Evolutionary conservation across 768 basidiomycete genomes (phyloP), one percentile per base, ranked within the genome.

Genomic region (Boletus edulis): DNA sequence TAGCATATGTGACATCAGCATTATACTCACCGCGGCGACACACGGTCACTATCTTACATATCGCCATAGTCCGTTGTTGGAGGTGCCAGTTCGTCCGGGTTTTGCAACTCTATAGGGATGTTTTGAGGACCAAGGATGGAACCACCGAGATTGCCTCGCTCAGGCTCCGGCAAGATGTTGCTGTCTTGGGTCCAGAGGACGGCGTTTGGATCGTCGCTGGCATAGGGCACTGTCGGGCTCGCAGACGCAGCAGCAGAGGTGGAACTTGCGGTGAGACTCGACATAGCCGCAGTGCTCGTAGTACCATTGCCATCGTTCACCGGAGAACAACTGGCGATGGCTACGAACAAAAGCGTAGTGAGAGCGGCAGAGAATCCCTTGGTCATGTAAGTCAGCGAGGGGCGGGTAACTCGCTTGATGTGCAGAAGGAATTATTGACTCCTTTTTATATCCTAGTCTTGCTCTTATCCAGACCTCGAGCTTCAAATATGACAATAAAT

Each of bases 61-160:
- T 64, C 63, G 4, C 85, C 85, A 39, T 73, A 62, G 62, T 88
- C 85, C 1, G 86, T 85, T 10, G 75, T 76, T 1, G 86, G 86
- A 17, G 83, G 81, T 8, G 81, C 80, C 0, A 86, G 53, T 5
- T 74, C 41, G 52, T 86, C 86, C 10, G 82, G 73, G 53, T 85
- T 85, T 67, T 85, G 75, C 32, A 76, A 62, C 47, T 81, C 80
- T 14, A 86, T 14, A 17, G 76, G 76, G 5, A 78, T 41, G 60
- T 87, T 83, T 31, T 82, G 74, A 1, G 82, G 83, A 3, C 82
- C 84, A 6, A 86, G 61, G 49, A 86, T 72, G 10, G 62, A 55
- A 1, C 74, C 75, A 3, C 83, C 83, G 3, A 78, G 68, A 0
- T 61, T 31, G 17, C 73, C 76, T 34, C 82, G 77, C 34, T 75